Evolutionary conservation across 257 asterid species (phyloP).

Genomic region (Rehmannia glutinosa): DNA sequence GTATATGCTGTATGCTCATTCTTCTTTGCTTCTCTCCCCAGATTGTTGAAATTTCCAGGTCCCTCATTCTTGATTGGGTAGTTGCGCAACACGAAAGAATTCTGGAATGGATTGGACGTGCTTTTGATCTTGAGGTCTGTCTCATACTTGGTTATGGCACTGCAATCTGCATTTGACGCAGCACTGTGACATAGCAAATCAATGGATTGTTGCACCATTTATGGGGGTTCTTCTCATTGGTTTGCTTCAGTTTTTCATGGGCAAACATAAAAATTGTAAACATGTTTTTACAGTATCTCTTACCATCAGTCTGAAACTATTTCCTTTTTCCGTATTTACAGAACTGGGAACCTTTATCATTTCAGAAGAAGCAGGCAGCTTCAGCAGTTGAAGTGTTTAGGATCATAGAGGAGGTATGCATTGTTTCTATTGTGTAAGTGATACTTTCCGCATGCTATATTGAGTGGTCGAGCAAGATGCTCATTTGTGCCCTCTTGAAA

Average conservation of each 20-base stretch:
- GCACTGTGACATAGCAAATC: slow-evolving; percentile 4
- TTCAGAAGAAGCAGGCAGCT: slow-evolving; percentile 90
- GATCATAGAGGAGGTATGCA: slow-evolving; percentile 88
- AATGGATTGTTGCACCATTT: slow-evolving; percentile 1
- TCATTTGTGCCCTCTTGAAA: slow-evolving; percentile 5
- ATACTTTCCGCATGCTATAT: background rate
- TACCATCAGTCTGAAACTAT: background rate
- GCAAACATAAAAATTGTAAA: background rate
- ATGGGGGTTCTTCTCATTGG: slow-evolving; percentile 8
- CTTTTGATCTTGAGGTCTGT: slow-evolving; percentile 92
- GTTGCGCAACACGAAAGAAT: slow-evolving; percentile 80
- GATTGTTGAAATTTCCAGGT: slow-evolving; percentile 77
- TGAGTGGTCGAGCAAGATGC: background rate
- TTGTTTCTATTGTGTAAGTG: slow-evolving; percentile 3
- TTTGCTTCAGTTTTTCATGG: slow-evolving; percentile 2
- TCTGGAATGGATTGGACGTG: slow-evolving; percentile 96
- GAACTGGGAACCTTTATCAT: slow-evolving; percentile 93
- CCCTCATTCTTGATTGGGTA: slow-evolving; percentile 95
- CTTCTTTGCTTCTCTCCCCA: slow-evolving; percentile 30
- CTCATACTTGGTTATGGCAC: slow-evolving; percentile 14
- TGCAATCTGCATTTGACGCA: slow-evolving; percentile 3
- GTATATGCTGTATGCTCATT: slow-evolving; percentile 23
- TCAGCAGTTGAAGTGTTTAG: slow-evolving; percentile 98
- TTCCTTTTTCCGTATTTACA: slow-evolving; percentile 28
- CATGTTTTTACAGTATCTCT: background rate